Evolutionary conservation across 2,329 filamentous ascomycete genomes (phyloP).

Genomic region (Apiospora saccharicola): DNA sequence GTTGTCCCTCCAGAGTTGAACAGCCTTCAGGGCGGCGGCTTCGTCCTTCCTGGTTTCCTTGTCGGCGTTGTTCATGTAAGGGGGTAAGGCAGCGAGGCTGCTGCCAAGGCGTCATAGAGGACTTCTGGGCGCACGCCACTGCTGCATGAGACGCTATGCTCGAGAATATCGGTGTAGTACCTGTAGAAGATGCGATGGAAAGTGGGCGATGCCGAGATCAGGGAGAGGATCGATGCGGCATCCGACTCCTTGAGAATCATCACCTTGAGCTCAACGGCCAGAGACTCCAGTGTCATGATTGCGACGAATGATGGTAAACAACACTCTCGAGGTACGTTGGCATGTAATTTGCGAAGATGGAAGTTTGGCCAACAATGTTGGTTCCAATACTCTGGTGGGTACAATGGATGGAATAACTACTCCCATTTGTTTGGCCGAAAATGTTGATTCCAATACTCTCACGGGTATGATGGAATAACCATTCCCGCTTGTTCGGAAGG

Average conservation of each 20-base stretch:
- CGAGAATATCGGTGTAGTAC: neutral
- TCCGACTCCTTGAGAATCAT: conserved; percentile 1
- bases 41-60: neutral
- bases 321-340: neutral
- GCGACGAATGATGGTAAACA: neutral
- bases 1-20: neutral
- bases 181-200: neutral
- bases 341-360: no score
- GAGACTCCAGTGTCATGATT: neutral
- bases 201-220: neutral
- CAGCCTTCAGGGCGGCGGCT: neutral
- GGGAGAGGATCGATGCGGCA: neutral
- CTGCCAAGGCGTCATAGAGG: conserved; percentile 3
- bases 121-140: neutral
- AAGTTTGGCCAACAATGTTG: no score
- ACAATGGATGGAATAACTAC: no score
- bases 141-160: neutral
- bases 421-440: no score
- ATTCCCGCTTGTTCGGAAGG: no score
- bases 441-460: no score
- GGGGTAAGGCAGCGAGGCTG: conserved; percentile 2
- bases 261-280: neutral
- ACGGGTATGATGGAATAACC: no score
- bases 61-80: neutral
- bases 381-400: no score